Conservation (phyloP, 768 basidiomycete species). For the Atractiella rhizophila region DNA sequence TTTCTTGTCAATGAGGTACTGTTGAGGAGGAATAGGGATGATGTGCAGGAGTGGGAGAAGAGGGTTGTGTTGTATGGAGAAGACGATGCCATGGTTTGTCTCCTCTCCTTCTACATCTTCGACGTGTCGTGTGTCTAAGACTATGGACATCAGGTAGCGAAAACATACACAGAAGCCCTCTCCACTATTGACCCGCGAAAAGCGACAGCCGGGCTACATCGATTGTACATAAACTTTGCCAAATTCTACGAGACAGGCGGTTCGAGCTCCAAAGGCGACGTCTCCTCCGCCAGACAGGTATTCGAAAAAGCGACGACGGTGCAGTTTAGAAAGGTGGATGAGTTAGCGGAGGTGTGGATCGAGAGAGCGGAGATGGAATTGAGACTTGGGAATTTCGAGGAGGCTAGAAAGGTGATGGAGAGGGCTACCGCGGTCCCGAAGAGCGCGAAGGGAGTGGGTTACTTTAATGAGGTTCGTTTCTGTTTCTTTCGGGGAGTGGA, state of each 20-base stretch:
- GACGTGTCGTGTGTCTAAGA: neutral
- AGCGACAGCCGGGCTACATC: slow-evolving; percentile 70
- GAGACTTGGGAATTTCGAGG: slow-evolving; percentile 85
- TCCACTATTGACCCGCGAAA: slow-evolving; percentile 66
- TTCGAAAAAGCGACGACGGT: slow-evolving; percentile 77
- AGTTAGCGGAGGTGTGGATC: slow-evolving; percentile 94
- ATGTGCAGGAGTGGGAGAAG: slow-evolving; percentile 99
- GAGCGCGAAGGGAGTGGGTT: slow-evolving; percentile 56
- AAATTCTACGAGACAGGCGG: slow-evolving; percentile 97
- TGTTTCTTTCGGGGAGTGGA: neutral
- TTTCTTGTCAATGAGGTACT: slow-evolving; percentile 93
- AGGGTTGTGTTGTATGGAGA: slow-evolving; percentile 76
- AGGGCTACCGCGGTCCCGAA: slow-evolving; percentile 76
- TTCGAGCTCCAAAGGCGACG: slow-evolving; percentile 48
- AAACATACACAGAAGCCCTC: slow-evolving; percentile 72
- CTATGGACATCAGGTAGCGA: slow-evolving; percentile 43
- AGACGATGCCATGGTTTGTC: slow-evolving; percentile 61
- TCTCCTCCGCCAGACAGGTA: slow-evolving; percentile 69
- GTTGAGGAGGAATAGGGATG: slow-evolving; percentile 74
- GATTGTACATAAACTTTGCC: slow-evolving; percentile 80
- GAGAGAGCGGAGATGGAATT: slow-evolving; percentile 99
- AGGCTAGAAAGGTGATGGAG: slow-evolving; percentile 86
- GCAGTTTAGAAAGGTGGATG: slow-evolving; percentile 83
- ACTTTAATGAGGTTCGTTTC: slow-evolving; percentile 67
- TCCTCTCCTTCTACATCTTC: neutral